phyloP scores from a whole-genome alignment of 257 asterid species.

The Solanum neorickii region DNA sequence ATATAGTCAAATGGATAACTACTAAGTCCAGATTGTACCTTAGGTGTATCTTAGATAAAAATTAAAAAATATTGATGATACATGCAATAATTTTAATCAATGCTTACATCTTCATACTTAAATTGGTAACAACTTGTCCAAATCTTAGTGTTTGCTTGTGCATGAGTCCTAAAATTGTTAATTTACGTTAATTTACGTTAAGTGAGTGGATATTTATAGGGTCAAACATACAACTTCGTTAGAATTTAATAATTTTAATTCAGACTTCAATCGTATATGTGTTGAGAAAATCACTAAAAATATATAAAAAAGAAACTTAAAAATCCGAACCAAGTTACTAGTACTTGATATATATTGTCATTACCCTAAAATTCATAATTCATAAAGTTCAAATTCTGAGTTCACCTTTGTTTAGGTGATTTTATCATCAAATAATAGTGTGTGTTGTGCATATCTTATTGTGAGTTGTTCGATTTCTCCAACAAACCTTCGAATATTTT shows the following conservation, averaged over 20 bases:
- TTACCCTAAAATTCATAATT: background rate
- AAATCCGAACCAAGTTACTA: background rate
- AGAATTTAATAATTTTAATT: background rate
- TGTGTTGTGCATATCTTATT: background rate
- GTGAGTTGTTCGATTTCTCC: background rate
- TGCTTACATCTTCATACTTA: background rate
- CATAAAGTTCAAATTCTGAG: background rate
- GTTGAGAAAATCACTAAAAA: background rate
- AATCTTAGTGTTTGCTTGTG: background rate
- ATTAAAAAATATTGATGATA: background rate
- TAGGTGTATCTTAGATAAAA: background rate
- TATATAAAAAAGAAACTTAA: background rate
- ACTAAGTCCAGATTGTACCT: background rate
- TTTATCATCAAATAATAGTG: background rate
- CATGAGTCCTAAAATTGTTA: background rate
- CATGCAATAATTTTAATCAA: background rate
- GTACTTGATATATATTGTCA: background rate
- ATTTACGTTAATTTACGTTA: background rate
- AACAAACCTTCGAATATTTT: background rate
- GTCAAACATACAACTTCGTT: background rate
- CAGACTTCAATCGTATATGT: background rate
- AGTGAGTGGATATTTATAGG: too few species aligned
- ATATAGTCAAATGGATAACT: background rate
- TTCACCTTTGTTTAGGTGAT: rapidly evolving
- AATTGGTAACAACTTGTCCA: background rate